Evolutionary conservation across 805 yeast species (phyloP), one percentile per base, ranked within the genome.

Genomic region (Schwanniomyces vanrijiae): DNA sequence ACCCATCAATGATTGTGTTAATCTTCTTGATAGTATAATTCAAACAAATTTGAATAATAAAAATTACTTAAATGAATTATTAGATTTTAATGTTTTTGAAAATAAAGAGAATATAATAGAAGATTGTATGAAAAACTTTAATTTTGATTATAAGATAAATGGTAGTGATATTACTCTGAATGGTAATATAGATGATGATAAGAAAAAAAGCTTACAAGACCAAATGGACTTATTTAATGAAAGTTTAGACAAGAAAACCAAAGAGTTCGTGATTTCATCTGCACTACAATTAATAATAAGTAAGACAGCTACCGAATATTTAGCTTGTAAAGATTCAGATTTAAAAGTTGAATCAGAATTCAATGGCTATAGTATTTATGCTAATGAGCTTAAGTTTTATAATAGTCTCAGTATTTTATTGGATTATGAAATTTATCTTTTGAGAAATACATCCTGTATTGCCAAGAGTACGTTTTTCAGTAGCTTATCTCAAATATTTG

Each of bases 391-490:
- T 20, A 25, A 8, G 2, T 46, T 54, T 31, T 48, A 54, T 25
- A 54, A 57, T 40, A 50, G 52, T 29, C 40, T 70, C 6, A 44
- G 58, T 33, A 14, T 59, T 3, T 41, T 66, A 5, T 44, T 71
- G 2, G 77, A 71, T 48, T 50, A 54, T 31, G 52, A 56, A 16
- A 59, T 68, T 16, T 45, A 52, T 40, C 31, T 65, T n/a, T 44
- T 56, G 7, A 45, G 52, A 26, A 45, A 52, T 10, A 43, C 43
- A 1, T 48, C 46, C 26, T 50, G 59, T 2, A 41, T 50, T 2
- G 35, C 54, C 20, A 68, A 66, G 44, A 53, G 46, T 21, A 45
- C 54, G 5, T 69, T 63, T 43, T 71, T 62, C 46, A 55, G 53
- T 19, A 39, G 61, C 29, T 46, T 66, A 14, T 58, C 62, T 7